Evolutionary conservation across 2,329 filamentous ascomycete species (phyloP).

Genomic region (Arthrobotrys iridis): DNA sequence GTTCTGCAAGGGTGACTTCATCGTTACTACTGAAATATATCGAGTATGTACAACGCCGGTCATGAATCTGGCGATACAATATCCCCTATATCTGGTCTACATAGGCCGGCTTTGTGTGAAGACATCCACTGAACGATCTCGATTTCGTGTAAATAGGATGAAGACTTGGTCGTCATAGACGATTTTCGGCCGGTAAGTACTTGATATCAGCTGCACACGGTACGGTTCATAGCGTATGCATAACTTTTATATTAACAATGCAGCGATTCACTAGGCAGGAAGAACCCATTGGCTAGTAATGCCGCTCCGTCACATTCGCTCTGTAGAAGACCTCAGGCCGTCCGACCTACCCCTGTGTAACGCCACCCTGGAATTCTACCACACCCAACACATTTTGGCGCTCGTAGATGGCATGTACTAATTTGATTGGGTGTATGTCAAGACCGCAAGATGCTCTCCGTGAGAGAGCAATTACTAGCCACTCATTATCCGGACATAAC

Average conservation of each 20-base stretch:
- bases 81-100: neutral
- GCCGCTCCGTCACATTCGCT: slow-evolving; percentile 45
- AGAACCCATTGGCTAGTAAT: slow-evolving; percentile 47
- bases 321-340: slow-evolving; percentile 36
- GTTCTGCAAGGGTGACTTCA: slow-evolving; percentile 47
- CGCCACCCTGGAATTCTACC: slow-evolving; percentile 2
- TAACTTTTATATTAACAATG: neutral
- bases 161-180: slow-evolving; percentile 43
- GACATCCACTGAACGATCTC: too few relatives aligned
- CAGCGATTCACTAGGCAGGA: slow-evolving; percentile 24
- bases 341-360: slow-evolving; percentile 50
- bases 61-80: neutral
- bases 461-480: slow-evolving; percentile 32
- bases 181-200: slow-evolving; percentile 32
- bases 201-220: too few relatives aligned
- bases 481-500: slow-evolving; percentile 37
- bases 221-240: neutral
- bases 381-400: slow-evolving; percentile 38
- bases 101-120: too few relatives aligned
- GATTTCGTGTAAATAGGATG: slow-evolving; percentile 33
- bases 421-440: neutral
- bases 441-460: slow-evolving; percentile 46
- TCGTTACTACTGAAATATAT: slow-evolving; percentile 35
- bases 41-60: slow-evolving; percentile 12
- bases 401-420: neutral